These are phyloP conservation scores for Suhomyces tanzawaensis DNA, from an alignment of 805 yeast species.

Conservation along the genomic window DNA sequence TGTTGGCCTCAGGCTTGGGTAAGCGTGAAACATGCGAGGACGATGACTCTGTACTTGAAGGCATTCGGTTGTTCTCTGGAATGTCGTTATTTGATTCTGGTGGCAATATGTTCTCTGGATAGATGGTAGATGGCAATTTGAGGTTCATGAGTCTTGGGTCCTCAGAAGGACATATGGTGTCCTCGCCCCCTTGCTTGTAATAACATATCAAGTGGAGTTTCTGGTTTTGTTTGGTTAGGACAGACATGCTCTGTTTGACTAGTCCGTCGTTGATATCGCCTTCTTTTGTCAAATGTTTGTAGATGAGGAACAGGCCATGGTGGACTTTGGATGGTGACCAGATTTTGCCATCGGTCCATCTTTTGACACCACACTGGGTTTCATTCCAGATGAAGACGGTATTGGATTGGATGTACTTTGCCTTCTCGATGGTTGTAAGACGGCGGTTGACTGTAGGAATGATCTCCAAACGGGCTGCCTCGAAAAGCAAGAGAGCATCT, in stretches of 20 bases:
- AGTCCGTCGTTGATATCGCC: constrained; percentile 45
- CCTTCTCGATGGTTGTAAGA: constrained; percentile 54
- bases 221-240: constrained; percentile 50
- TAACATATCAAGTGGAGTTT: constrained; percentile 65
- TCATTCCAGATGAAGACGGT: constrained; percentile 73
- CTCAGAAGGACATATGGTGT: constrained; percentile 19
- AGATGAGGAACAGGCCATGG: constrained; percentile 31
- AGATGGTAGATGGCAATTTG: constrained; percentile 18
- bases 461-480: constrained; percentile 57
- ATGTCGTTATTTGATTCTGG: too few species aligned
- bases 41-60: too few species aligned
- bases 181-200: constrained; percentile 7
- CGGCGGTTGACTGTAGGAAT: constrained; percentile 61
- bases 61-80: too few species aligned
- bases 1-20: too few species aligned
- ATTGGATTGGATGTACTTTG: constrained; percentile 50
- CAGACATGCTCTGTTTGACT: constrained; percentile 62
- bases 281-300: constrained; percentile 48
- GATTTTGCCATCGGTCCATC: constrained; percentile 77
- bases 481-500: constrained; percentile 65
- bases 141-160: constrained; percentile 24
- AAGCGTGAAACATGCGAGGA: too few species aligned
- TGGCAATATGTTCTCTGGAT: constrained; percentile 17
- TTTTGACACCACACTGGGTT: constrained; percentile 62
- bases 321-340: constrained; percentile 72